Base-by-base conservation (phyloP, 768 basidiomycete species). In the Lactarius quietus region DNA sequence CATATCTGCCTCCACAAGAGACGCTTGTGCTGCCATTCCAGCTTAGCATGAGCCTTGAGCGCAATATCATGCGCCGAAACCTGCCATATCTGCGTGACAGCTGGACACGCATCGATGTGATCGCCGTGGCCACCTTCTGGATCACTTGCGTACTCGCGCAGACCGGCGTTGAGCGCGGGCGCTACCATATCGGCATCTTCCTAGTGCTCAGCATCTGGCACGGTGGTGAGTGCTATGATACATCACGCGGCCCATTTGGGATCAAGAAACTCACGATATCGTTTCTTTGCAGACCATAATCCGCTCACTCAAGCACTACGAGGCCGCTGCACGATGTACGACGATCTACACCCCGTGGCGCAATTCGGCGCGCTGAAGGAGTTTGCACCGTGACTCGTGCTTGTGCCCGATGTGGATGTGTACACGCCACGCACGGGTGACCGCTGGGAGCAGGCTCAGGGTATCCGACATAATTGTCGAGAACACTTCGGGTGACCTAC, bases 61-160 rank as follows among this genome's bases (percentile, higher is more conserved):
- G 81, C 66, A 79, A 82, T 61, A 84, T 85, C 68, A 82, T 84
- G n/a, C 76, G 78, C 31, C 79, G 86, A 38, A 87, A 89, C 68
- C 80, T 95, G 2, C 95, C 96, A 0, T 98, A 93, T 73, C 81
- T 98, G 1, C 83, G 96, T 9, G 93, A 98, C 72, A 91, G 90
- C 62, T 98, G 95, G 95, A 90, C 84, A 71, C 79, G 94, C 58
- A 89, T 97, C 62, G 96, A 98, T 74, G 86, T 90, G 68, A 76
- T 98, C 52, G 93, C 96, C 1, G 85, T 98, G 53, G 68, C 89
- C 15, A 82, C 86, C 68, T 98, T 95, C 75, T 98, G 95, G 95
- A 83, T 92, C 59, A 80, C 83, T 9, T 95, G 98, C 72, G 75
- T 73, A 0, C 80, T 98, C 62, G 86, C 93, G 0, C 76, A 82